Conservation (phyloP, 2,329 filamentous ascomycete genomes). For the Phialophora macrospora region DNA sequence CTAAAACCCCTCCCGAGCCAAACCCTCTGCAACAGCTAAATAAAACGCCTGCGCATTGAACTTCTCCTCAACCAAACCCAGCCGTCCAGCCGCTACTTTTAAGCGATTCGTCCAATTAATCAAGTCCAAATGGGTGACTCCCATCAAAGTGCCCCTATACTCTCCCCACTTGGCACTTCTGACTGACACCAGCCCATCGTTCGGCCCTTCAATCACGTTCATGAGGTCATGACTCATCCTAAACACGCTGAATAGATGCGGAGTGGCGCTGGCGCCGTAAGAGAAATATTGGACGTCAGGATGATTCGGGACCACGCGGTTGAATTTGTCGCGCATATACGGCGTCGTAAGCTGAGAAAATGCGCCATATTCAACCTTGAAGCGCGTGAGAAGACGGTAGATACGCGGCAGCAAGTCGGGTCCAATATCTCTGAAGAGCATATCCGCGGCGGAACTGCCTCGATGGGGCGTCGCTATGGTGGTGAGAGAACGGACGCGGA, state of each 20-base stretch:
- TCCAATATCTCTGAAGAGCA: conserved; percentile 63
- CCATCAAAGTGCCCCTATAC: conserved; percentile 67
- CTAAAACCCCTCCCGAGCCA: conserved; percentile 67
- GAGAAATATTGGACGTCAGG: conserved; percentile 64
- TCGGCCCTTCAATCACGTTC: conserved; percentile 59
- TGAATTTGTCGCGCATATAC: conserved; percentile 65
- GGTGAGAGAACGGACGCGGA: conserved; percentile 74
- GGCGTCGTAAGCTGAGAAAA: conserved; percentile 65
- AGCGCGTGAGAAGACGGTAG: conserved; percentile 60
- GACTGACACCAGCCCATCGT: conserved; percentile 67
- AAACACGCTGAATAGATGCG: conserved; percentile 62
- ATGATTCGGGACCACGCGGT: conserved; percentile 62
- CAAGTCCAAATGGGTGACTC: conserved; percentile 67
- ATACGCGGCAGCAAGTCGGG: conserved; percentile 58
- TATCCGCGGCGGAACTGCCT: conserved; percentile 64
- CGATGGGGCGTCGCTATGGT: conserved; percentile 67
- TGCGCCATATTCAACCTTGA: conserved; percentile 63
- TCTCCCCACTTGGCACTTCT: conserved; percentile 64
- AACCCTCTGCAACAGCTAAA: conserved; percentile 71
- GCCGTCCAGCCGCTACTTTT: conserved; percentile 62
- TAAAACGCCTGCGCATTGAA: conserved; percentile 69
- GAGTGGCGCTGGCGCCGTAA: conserved; percentile 65
- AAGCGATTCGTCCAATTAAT: conserved; percentile 70
- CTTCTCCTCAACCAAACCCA: conserved; percentile 60
- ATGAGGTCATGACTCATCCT: conserved; percentile 62